phyloP scores from a whole-genome alignment of 768 basidiomycete genomes.

The Gautieria morchelliformis region DNA sequence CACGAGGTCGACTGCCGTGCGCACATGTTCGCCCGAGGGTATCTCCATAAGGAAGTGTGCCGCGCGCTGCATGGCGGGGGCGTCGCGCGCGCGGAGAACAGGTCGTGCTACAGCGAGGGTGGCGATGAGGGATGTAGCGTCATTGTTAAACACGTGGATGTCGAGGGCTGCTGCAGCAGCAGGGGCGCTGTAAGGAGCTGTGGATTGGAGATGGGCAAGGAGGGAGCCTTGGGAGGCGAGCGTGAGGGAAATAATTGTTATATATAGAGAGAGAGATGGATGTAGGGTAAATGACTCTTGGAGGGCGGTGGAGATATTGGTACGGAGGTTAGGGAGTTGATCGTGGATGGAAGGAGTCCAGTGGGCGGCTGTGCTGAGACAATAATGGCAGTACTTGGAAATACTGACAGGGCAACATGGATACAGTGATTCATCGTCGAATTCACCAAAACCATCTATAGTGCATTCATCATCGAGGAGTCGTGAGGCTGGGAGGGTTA shows the following conservation, averaged over 20 bases:
- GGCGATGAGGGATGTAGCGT: conserved; percentile 24
- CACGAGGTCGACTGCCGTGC: conserved; percentile 31
- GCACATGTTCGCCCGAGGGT: conserved; percentile 7
- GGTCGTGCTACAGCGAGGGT: conserved; percentile 40
- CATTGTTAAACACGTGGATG: conserved; percentile 32
- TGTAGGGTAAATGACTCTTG: conserved; percentile 37
- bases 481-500: neutral
- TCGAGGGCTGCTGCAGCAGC: conserved; percentile 46
- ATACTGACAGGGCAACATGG: conserved; percentile 25
- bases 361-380: conserved; percentile 34
- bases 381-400: neutral
- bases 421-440: conserved; percentile 25
- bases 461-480: conserved; percentile 18
- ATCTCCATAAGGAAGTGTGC: conserved; percentile 27
- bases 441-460: conserved; percentile 22
- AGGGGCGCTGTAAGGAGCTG: conserved; percentile 40
- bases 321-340: conserved; percentile 32
- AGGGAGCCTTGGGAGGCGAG: conserved; percentile 19
- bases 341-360: conserved; percentile 38
- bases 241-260: conserved; percentile 31
- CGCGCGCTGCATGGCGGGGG: conserved; percentile 35
- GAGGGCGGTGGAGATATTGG: conserved; percentile 37
- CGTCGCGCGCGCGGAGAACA: conserved; percentile 55
- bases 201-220: conserved; percentile 23
- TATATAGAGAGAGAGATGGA: conserved; percentile 40